These are phyloP conservation scores for Chrysosporium keratinophilum DNA, from an alignment of 2,329 filamentous ascomycete genomes.

Conservation along the genomic window DNA sequence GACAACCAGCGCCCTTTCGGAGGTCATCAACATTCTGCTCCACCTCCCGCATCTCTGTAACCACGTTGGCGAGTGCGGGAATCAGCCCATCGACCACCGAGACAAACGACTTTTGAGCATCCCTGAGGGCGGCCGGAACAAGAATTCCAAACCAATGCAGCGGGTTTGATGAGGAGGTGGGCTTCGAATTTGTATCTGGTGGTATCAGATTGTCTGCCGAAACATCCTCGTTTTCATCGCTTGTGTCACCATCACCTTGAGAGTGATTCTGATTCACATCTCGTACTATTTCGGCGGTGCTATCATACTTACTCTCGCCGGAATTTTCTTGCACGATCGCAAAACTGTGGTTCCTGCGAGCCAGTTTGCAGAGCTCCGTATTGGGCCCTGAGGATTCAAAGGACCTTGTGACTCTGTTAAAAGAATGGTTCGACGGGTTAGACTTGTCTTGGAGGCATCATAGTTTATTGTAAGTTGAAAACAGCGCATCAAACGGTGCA, in stretches of 20 bases:
- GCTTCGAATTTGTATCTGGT: slow-evolving; percentile 11
- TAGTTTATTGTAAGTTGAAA: not conserved
- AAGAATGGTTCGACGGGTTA: not conserved
- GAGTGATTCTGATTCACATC: not conserved
- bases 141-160: slow-evolving; percentile 43
- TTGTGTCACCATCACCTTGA: not conserved
- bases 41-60: slow-evolving; percentile 32
- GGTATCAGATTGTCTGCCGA: not conserved
- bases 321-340: not conserved
- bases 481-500: not conserved
- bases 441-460: not conserved
- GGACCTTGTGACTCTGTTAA: not conserved
- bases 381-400: no score
- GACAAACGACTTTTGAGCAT: slow-evolving; percentile 36
- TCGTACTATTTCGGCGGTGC: no score
- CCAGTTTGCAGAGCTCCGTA: not conserved
- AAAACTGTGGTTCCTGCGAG: not conserved
- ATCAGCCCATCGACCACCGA: slow-evolving; percentile 28
- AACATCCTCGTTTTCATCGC: not conserved
- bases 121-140: slow-evolving; percentile 37
- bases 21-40: slow-evolving; percentile 30
- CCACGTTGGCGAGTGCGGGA: slow-evolving; percentile 29
- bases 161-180: slow-evolving; percentile 30
- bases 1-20: no score
- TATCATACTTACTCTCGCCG: not conserved